Base-by-base conservation (phyloP, 495 filamentous ascomycete genomes). In the Hyaloscypha finlandica region DNA sequence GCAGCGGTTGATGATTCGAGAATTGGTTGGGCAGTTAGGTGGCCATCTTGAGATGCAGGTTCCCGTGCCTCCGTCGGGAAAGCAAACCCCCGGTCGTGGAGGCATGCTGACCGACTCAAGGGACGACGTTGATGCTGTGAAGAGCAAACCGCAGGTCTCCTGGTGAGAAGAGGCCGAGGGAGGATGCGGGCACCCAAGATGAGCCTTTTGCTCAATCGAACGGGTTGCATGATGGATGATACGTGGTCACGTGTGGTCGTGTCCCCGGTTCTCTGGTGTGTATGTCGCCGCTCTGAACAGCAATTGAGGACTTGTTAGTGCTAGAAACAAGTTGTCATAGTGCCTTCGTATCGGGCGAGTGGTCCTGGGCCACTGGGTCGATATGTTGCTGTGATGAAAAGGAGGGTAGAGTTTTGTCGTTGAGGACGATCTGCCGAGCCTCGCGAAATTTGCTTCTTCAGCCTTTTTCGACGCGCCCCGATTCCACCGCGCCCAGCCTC, bases 371-470 rank as follows among this genome's bases (percentile, higher is more conserved):
- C 16, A 19, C 8, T 48, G 42, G 4, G 42, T 19, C 16, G 42
- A 48, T 48, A 48, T 48, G 42, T 48, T 19, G 42, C 9, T 14
- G 42, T 1, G 42, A 48, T 48, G 42, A 19, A 48, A 48, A 3
- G 42, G 42, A 19, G 6, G 4, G 16, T 14, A 48, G 25, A 48
- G 16, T 48, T 48, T 48, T 48, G 42, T 19, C 42, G 42, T 48
- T 6, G 42, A 48, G 42, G 42, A 11, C 16, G 6, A 48, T 19
- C 9, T 4, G 42, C 42, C 42, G 42, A 48, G 42, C 42, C 42
- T 48, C 42, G 42, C 42, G 42, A 48, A 48, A 48, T 19, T 48
- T 37, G 35, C 19, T 25, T 56, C 53, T 56, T 56, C 53, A 56
- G 53, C 53, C 53, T 56, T 12, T 37, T 56, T n/a, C 29, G 53